These are phyloP conservation scores for Pichia heedii DNA, from an alignment of 805 yeast genomes.

Conservation along the genomic window DNA sequence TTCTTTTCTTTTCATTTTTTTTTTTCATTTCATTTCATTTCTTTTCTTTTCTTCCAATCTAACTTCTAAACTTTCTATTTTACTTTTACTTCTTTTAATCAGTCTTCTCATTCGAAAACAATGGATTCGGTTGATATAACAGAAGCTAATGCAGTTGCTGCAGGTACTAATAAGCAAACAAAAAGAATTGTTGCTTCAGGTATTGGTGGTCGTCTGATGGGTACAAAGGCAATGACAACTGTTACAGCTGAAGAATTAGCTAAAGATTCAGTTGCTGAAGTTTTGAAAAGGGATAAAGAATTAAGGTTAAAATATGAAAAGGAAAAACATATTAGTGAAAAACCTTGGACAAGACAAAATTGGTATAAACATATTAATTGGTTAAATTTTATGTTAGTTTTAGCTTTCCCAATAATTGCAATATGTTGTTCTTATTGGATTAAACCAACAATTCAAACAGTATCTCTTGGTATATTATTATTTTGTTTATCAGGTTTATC, in stretches of 20 bases:
- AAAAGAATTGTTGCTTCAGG: conserved; percentile 74
- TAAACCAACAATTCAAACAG: conserved; percentile 42
- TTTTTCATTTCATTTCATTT: conserved; percentile 7
- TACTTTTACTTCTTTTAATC: neutral
- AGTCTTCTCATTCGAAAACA: neutral
- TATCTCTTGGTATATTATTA: conserved; percentile 38
- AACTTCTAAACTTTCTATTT: too few species aligned
- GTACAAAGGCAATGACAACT: conserved; percentile 62
- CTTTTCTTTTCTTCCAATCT: conserved; percentile 4
- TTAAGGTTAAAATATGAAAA: conserved; percentile 33
- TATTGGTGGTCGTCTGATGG: conserved; percentile 70
- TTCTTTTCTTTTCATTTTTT: neutral
- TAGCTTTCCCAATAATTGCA: conserved; percentile 52
- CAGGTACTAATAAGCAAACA: conserved; percentile 65
- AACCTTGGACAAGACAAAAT: conserved; percentile 65
- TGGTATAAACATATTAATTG: conserved; percentile 74
- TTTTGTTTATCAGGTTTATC: conserved; percentile 61
- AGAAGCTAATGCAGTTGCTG: conserved; percentile 68
- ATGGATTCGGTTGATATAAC: conserved; percentile 47
- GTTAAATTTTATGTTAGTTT: conserved; percentile 61
- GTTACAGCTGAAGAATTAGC: conserved; percentile 59
- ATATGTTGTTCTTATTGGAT: conserved; percentile 34
- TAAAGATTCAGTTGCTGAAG: conserved; percentile 39
- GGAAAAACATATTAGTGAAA: conserved; percentile 58
- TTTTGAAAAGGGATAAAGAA: conserved; percentile 37